Base-by-base conservation (phyloP, 2,329 filamentous ascomycete species). In the Aaosphaeria pasadenensis region DNA sequence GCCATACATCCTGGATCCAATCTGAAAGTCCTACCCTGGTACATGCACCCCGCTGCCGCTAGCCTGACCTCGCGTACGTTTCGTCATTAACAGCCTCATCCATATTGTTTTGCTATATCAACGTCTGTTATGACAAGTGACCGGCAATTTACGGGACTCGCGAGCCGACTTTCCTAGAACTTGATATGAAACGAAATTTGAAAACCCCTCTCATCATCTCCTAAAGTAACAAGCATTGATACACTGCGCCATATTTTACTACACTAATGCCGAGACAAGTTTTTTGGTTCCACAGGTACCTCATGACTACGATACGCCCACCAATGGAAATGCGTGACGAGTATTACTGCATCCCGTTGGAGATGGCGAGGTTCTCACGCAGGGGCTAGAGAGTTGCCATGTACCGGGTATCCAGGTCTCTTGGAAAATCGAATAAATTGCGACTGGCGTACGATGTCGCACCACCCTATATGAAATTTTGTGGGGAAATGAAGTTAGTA, bases 71-170 rank as follows among this genome's bases (percentile, higher is more conserved):
- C 24, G 39, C 39, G 9, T 11, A 28, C 39, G 24, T 40, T 40
- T 46, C 49, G 49, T 49, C 46, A 48, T 49, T 44, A 30, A 28
- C 28, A 46, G 41, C 44, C 45, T 50, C 41, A 44, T 36, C 17
- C 24, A 7, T 44, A 36, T 45, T 45, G 31, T 5, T 11, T 11
- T 4, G n/a, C 4, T 30, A 50, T 50, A 50, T 28, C 43, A 45
- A 29, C 24, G 44, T 43, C 48, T 42, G 51, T 49, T 53, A 47
- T 50, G 11, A 11, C 17, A 42, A 36, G 33, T n/a, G 33, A 45
- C 53, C 53, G 50, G 53, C 48, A 51, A 55, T 51, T 53, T 17
- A 33, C 30, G 47, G 48, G 49, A 54, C 39, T 47, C 46, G 43
- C 13, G 40, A 43, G 47, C 54, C 54, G 54, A 43, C 44, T 48